A percentile compares a stretch with the other conserved stretches of the same genome.
Conservation (phyloP, 768 basidiomycete species). For the Galerina marginata region DNA sequence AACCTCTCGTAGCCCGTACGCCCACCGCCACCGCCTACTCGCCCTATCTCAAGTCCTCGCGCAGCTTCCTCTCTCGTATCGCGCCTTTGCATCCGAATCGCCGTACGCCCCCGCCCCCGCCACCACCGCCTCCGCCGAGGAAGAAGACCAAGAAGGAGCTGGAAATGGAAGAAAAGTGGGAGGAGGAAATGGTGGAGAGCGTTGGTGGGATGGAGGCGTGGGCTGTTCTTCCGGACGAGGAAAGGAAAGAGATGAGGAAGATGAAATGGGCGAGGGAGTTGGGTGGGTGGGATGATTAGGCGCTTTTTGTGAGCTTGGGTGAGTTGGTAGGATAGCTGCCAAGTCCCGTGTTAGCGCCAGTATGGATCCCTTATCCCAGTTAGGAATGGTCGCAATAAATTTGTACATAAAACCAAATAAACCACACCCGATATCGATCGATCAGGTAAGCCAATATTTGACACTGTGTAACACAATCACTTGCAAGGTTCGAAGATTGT, state of each 20-base stretch:
- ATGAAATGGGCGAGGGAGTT: constrained; percentile 69
- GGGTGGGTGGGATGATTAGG: constrained; percentile 59
- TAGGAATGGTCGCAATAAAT: too few species aligned
- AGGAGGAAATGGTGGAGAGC: constrained; percentile 77
- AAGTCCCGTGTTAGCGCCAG: too few species aligned
- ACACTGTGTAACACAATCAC: too few species aligned
- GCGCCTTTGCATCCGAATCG: constrained; percentile 80
- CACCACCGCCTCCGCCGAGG: constrained; percentile 69
- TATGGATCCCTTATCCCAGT: too few species aligned
- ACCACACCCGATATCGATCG: too few species aligned
- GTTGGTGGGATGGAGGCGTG: constrained; percentile 71
- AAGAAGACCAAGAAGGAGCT: constrained; percentile 85
- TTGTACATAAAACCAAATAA: too few species aligned
- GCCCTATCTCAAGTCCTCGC: constrained; percentile 69
- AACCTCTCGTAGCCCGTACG: constrained; percentile 20
- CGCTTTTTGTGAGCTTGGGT: neutral
- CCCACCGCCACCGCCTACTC: constrained; percentile 52
- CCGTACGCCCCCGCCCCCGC: constrained; percentile 74
- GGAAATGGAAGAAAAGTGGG: constrained; percentile 78
- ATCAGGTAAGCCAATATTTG: too few species aligned
- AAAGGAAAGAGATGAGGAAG: constrained; percentile 58
- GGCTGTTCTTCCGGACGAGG: constrained; percentile 51
- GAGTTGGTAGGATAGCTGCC: too few species aligned
- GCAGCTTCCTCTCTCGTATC: constrained; percentile 65
- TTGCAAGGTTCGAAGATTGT: too few species aligned